Conservation (phyloP, 2,329 filamentous ascomycete genomes). For the Penicillium sp. region DNA sequence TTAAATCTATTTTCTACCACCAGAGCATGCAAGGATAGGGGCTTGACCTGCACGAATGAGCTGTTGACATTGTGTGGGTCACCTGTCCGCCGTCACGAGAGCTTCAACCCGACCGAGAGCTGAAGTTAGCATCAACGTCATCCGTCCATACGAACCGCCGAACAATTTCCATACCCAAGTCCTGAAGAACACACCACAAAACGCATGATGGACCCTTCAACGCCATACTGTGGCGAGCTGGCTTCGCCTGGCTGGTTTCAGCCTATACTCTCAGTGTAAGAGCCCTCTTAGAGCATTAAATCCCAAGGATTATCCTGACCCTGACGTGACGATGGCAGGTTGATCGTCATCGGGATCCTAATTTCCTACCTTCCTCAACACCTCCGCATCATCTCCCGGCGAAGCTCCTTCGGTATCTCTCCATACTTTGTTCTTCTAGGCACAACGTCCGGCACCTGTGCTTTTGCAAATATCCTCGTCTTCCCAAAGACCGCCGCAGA, state of each 20-base stretch:
- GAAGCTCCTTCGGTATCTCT: conserved; percentile 90
- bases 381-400: conserved; percentile 81
- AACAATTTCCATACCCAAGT: conserved; percentile 10
- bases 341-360: conserved; percentile 85
- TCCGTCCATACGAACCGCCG: conserved; percentile 9
- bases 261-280: conserved; percentile 27
- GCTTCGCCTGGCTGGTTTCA: conserved; percentile 53
- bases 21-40: neutral
- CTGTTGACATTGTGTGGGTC: conserved; percentile 6
- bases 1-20: neutral
- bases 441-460: conserved; percentile 82
- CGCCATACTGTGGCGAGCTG: conserved; percentile 55
- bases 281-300: conserved; percentile 3
- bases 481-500: conserved; percentile 81
- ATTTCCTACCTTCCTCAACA: conserved; percentile 95
- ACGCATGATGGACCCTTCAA: conserved; percentile 29
- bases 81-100: conserved; percentile 8
- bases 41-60: neutral
- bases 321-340: conserved; percentile 41
- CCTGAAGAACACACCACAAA: neutral
- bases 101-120: conserved; percentile 4
- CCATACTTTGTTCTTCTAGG: conserved; percentile 96
- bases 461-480: conserved; percentile 89
- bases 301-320: neutral
- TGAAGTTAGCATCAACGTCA: neutral